These are phyloP conservation scores for Penicillium sp. DNA, from an alignment of 2,329 filamentous ascomycete species.

Conservation along the genomic window DNA sequence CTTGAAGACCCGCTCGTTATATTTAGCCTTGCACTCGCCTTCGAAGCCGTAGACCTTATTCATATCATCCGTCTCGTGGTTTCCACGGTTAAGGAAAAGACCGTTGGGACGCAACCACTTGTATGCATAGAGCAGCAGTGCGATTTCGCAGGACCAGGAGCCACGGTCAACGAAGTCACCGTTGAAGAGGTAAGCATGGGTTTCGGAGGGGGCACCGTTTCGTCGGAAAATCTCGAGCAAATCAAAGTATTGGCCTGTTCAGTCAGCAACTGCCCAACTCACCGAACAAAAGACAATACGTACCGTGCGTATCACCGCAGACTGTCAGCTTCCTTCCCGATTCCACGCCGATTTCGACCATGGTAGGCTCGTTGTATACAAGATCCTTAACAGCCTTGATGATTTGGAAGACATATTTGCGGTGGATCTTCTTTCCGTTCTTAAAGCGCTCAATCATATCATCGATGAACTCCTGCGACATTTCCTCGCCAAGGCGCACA, in stretches of 20 bases:
- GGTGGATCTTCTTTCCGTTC: constrained; percentile 85
- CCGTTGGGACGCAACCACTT: constrained; percentile 83
- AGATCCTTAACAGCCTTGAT: constrained; percentile 81
- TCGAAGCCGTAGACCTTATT: constrained; percentile 98
- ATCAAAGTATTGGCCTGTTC: constrained; percentile 88
- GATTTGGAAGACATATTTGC: constrained; percentile 97
- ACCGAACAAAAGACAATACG: constrained; percentile 8
- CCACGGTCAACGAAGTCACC: constrained; percentile 97
- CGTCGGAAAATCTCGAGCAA: constrained; percentile 90
- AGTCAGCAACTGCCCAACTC: constrained; percentile 1
- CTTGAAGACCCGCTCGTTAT: constrained; percentile 92
- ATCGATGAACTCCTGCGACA: constrained; percentile 94
- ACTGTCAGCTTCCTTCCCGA: constrained; percentile 75
- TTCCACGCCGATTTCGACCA: constrained; percentile 84
- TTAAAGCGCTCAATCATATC: constrained; percentile 97
- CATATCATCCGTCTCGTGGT: constrained; percentile 99
- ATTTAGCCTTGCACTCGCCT: constrained; percentile 96
- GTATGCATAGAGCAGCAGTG: constrained; percentile 84
- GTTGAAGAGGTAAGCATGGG: constrained; percentile 93
- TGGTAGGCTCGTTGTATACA: constrained; percentile 84
- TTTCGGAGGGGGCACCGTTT: constrained; percentile 74
- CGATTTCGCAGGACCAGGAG: constrained; percentile 97
- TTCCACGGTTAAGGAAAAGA: constrained; percentile 94
- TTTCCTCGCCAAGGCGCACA: constrained; percentile 61
- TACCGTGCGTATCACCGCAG: constrained; percentile 93